These are phyloP conservation scores for Colletotrichum ledebouriae DNA, from an alignment of 2,329 filamentous ascomycete species.

Conservation along the genomic window DNA sequence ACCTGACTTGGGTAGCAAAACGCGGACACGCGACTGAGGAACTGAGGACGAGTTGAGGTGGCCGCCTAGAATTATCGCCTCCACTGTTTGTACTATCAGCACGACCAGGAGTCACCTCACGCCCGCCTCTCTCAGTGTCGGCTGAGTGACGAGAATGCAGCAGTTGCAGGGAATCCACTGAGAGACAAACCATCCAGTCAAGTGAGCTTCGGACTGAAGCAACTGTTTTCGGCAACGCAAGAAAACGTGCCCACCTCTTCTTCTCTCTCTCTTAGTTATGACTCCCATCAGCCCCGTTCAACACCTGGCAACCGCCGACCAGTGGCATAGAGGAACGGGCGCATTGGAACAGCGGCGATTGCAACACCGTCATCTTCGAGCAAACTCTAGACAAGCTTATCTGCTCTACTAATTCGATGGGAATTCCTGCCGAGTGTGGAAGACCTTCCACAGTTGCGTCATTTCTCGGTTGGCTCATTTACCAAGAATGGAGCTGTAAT, in stretches of 20 bases:
- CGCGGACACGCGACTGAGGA: neutral
- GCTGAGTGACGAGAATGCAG: constrained; percentile 9
- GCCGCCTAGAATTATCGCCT: constrained; percentile 2
- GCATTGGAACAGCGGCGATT: constrained; percentile 15
- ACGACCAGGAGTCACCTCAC: constrained; percentile 25
- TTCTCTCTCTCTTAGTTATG: constrained; percentile 14
- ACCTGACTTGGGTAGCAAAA: too few relatives aligned
- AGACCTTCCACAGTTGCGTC: constrained; percentile 22
- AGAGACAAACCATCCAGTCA: constrained; percentile 14
- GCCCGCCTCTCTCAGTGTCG: constrained; percentile 7
- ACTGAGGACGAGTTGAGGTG: constrained; percentile 9
- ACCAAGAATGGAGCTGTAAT: neutral
- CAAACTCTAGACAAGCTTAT: constrained; percentile 2
- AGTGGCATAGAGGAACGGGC: constrained; percentile 14
- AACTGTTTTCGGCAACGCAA: neutral
- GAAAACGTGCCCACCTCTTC: neutral
- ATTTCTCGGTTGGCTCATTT: constrained; percentile 1
- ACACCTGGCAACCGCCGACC: constrained; percentile 32
- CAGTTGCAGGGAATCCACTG: constrained; percentile 19
- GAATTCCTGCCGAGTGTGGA: constrained; percentile 3
- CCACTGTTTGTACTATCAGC: constrained; percentile 23
- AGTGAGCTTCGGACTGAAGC: neutral
- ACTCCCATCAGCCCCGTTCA: constrained; percentile 26
- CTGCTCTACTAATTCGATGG: constrained; percentile 7
- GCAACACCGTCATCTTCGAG: constrained; percentile 13